Conservation (phyloP, 345 rosid genomes). For the Punica granatum region DNA sequence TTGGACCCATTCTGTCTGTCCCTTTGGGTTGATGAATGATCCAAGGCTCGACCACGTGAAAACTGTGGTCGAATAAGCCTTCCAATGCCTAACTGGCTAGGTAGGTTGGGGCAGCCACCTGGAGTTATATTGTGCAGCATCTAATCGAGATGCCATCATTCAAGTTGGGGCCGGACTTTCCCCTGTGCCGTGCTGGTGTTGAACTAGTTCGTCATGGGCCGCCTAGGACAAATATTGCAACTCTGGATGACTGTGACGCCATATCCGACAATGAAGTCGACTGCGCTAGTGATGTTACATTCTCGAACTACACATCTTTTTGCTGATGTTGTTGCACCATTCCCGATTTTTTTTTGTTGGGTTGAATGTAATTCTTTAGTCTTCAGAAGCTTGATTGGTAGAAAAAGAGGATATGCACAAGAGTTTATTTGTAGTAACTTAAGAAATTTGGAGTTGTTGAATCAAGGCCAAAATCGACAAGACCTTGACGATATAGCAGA, state of each 20-base stretch:
- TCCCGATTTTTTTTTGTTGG: too few relatives aligned
- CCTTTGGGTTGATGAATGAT: constrained; percentile 33
- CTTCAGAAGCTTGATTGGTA: too few relatives aligned
- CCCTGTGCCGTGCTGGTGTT: constrained; percentile 71
- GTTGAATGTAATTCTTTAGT: too few relatives aligned
- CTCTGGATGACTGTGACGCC: constrained; percentile 70
- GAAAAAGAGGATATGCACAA: too few relatives aligned
- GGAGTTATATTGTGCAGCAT: constrained; percentile 45
- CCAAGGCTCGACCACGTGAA: constrained; percentile 61
- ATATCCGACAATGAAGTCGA: constrained; percentile 71
- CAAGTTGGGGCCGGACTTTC: constrained; percentile 49
- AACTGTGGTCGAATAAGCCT: constrained; percentile 50
- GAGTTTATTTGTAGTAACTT: too few relatives aligned
- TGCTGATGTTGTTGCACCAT: too few relatives aligned
- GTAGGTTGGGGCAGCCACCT: constrained; percentile 33
- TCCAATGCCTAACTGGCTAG: constrained; percentile 75
- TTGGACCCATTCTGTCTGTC: constrained; percentile 57
- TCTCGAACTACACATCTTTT: too few relatives aligned
- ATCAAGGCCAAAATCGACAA: too few relatives aligned
- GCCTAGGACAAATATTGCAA: constrained; percentile 51
- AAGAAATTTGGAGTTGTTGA: too few relatives aligned
- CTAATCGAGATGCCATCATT: constrained; percentile 77
- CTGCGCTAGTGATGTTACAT: constrained; percentile 62
- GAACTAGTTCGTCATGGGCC: constrained; percentile 63
- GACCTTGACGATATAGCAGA: too few relatives aligned